Conservation (phyloP, 345 rosid species). For the Syzygium grande region DNA sequence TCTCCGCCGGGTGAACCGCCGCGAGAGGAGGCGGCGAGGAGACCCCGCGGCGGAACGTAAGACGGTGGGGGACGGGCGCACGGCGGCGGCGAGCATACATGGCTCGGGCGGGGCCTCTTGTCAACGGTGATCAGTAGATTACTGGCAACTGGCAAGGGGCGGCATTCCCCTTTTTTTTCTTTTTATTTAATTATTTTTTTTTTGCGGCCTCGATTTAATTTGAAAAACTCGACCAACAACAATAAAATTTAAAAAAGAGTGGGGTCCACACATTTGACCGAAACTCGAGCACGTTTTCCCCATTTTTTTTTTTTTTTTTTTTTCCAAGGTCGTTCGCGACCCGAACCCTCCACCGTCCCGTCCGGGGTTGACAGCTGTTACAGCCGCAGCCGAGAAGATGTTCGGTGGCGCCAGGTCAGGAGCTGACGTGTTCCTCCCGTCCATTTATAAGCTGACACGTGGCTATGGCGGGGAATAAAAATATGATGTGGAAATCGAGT, state of each 20-base stretch:
- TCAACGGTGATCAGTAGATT: too few relatives aligned
- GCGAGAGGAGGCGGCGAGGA: not conserved
- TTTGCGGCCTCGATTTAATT: not conserved
- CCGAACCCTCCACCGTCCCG: not conserved
- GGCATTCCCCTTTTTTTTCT: not conserved
- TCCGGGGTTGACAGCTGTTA: not conserved
- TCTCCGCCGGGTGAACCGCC: not conserved
- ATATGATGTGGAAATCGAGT: too few relatives aligned
- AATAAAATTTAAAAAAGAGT: not conserved
- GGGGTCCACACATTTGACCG: not conserved
- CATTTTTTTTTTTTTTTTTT: too few relatives aligned
- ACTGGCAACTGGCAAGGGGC: not conserved
- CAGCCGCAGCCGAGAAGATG: too few relatives aligned
- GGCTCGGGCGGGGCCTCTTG: not conserved
- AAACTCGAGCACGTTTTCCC: not conserved
- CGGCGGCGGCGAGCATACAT: not conserved
- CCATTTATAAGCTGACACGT: too few relatives aligned
- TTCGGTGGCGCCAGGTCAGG: too few relatives aligned
- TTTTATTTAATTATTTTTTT: not conserved
- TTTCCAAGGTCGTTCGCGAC: not conserved
- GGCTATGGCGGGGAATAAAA: too few relatives aligned
- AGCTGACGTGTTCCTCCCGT: too few relatives aligned
- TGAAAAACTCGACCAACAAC: too few relatives aligned
- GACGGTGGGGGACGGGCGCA: not conserved
- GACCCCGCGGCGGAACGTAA: not conserved